Conservation (phyloP, 768 basidiomycete genomes). For the Cyclocybe cylindracea region DNA sequence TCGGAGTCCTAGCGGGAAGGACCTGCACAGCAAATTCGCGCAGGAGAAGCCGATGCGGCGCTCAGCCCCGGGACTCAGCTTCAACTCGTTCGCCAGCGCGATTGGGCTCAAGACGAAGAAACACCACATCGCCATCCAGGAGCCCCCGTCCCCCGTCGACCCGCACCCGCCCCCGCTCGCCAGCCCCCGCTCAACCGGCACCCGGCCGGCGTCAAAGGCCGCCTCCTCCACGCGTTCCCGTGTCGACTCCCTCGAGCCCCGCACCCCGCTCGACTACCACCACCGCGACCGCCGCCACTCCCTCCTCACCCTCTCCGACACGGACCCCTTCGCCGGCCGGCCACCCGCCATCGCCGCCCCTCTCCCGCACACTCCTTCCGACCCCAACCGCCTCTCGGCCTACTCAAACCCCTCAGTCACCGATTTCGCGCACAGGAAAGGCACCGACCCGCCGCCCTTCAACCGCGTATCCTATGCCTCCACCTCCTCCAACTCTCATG, state of each 20-base stretch:
- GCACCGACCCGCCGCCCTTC: conserved; percentile 28
- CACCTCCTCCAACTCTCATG: conserved; percentile 56
- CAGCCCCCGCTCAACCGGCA: conserved; percentile 15
- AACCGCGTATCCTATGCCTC: conserved; percentile 58
- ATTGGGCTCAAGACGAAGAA: conserved; percentile 70
- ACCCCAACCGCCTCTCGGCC: conserved; percentile 51
- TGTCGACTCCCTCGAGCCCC: conserved; percentile 54
- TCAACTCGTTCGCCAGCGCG: conserved; percentile 59
- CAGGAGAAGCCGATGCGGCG: conserved; percentile 28
- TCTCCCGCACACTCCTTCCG: conserved; percentile 38
- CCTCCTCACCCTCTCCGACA: conserved; percentile 61
- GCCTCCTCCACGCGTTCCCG: conserved; percentile 58
- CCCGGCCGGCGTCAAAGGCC: conserved; percentile 55
- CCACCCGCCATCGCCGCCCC: conserved; percentile 31
- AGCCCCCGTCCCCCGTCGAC: conserved; percentile 35
- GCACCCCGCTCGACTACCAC: conserved; percentile 53
- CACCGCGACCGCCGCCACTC: conserved; percentile 43
- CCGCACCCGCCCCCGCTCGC: conserved; percentile 20
- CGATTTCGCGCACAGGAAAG: conserved; percentile 43
- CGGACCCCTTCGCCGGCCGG: conserved; percentile 63
- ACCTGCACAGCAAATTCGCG: conserved; percentile 27
- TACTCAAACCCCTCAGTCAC: conserved; percentile 53
- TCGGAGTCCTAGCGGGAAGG: conserved; percentile 30
- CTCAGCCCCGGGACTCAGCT: conserved; percentile 28
- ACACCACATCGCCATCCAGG: conserved; percentile 50